Conservation (phyloP, 306 rosid species). For the Malus sylvestris region DNA sequence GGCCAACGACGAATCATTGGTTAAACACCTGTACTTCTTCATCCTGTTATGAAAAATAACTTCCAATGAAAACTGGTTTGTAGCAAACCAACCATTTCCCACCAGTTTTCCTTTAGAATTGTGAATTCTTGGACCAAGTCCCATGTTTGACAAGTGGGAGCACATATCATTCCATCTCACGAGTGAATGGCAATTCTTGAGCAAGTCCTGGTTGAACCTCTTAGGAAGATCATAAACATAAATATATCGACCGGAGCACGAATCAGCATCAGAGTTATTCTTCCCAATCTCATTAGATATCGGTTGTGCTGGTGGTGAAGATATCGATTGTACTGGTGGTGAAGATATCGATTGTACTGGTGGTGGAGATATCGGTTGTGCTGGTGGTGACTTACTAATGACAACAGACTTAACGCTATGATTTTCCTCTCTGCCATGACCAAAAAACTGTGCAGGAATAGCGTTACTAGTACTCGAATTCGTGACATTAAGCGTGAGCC, state of each 20-base stretch:
- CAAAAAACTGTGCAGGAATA: background rate
- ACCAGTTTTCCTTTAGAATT: conserved; percentile 5
- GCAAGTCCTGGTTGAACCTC: conserved; percentile 39
- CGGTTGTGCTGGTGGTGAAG: too few relatives aligned
- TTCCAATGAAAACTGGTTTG: conserved; percentile 53
- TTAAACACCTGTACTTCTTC: conserved; percentile 53
- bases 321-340: background rate
- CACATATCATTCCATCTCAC: conserved; percentile 41
- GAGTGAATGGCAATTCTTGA: conserved; percentile 35
- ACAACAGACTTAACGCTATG: background rate
- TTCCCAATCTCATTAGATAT: background rate
- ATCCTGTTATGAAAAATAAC: conserved; percentile 50
- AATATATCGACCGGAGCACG: conserved; percentile 35
- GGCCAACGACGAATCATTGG: conserved; percentile 48
- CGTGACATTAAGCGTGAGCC: background rate
- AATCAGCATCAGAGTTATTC: background rate
- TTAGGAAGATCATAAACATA: conserved; percentile 41
- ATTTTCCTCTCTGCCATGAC: background rate
- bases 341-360: background rate
- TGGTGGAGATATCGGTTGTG: background rate
- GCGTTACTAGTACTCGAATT: background rate
- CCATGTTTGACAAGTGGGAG: conserved; percentile 31
- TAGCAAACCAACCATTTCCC: conserved; percentile 36
- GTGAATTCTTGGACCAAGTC: conserved; percentile 33
- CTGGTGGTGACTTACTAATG: too few relatives aligned